These are phyloP conservation scores for Cucumis sativus DNA, from an alignment of 306 rosid genomes.

Conservation along the genomic window Cucumber_9930_V3 NC_026657.2:33067001-33067500, in stretches of 20 bases:
- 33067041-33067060: not conserved
- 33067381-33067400: conserved; percentile 32
- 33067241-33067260: not conserved
- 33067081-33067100: not conserved
- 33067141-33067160: not conserved
- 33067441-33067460: conserved; percentile 99
- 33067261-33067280: conserved; percentile 10
- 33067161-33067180: not conserved
- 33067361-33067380: not conserved
- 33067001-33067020: no score
- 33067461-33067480: conserved; percentile 93
- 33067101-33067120: not conserved
- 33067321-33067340: not conserved
- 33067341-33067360: not conserved
- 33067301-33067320: not conserved
- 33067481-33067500: conserved; percentile 94
- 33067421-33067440: conserved; percentile 99
- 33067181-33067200: conserved; percentile 2
- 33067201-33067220: not conserved
- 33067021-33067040: no score
- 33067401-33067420: conserved; percentile 82
- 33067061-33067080: not conserved
- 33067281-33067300: conserved; percentile 48
- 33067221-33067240: not conserved
- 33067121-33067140: not conserved